Evolutionary conservation across 257 asterid genomes (phyloP).

Genomic region (Buddleja alternifolia): DNA sequence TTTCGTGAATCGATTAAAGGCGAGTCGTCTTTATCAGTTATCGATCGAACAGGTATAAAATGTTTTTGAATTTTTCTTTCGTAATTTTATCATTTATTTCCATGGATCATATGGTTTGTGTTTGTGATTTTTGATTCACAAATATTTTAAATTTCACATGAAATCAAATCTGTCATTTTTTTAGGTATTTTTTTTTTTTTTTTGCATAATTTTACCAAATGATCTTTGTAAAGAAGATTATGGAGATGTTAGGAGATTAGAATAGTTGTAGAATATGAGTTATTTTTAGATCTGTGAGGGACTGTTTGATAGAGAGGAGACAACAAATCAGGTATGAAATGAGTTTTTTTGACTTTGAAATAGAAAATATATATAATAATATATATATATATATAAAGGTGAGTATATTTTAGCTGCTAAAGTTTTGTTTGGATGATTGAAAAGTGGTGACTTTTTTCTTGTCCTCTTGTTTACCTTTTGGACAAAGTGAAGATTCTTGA

Average conservation of each 20-base stretch:
- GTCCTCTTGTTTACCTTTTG: slow-evolving; percentile 61
- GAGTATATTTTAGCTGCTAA: slow-evolving; percentile 37
- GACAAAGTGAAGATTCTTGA: slow-evolving; percentile 67
- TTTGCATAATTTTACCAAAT: neutral
- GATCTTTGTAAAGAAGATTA: neutral
- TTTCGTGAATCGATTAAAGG: slow-evolving; percentile 25
- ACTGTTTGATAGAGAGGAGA: slow-evolving; percentile 35
- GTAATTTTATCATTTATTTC: neutral
- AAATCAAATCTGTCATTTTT: neutral
- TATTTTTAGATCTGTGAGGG: slow-evolving; percentile 47
- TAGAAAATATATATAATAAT: slow-evolving; percentile 25
- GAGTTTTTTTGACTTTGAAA: slow-evolving; percentile 59
- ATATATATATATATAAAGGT: neutral
- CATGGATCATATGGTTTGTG: neutral
- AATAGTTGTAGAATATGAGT: slow-evolving; percentile 3
- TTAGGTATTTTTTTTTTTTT: neutral
- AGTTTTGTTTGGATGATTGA: slow-evolving; percentile 45
- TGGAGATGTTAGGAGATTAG: slow-evolving; percentile 5
- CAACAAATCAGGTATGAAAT: slow-evolving; percentile 45
- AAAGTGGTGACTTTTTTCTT: slow-evolving; percentile 50
- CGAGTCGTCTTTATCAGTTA: slow-evolving; percentile 18
- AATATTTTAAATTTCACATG: neutral
- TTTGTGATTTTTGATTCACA: neutral
- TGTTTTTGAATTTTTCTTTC: slow-evolving; percentile 25
- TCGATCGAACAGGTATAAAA: slow-evolving; percentile 32